phyloP scores from a whole-genome alignment of 495 filamentous ascomycete genomes.

The Platismatia glauca region DNA sequence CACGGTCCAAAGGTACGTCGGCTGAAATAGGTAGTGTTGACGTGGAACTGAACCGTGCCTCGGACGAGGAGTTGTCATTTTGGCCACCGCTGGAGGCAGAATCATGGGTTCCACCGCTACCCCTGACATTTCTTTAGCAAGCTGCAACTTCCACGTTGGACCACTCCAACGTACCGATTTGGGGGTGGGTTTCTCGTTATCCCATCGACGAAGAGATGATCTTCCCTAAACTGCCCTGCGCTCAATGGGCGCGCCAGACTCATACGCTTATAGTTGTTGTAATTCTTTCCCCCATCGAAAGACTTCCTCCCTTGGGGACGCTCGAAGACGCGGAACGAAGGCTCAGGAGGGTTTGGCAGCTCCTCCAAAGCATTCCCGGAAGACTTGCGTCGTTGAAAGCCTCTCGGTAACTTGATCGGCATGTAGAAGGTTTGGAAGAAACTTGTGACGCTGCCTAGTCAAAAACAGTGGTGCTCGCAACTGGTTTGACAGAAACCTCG shows the following conservation, averaged over 20 bases:
- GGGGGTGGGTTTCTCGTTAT: conserved; percentile 28
- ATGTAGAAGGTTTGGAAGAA: conserved; percentile 33
- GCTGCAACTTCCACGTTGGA: conserved; percentile 28
- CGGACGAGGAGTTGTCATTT: conserved; percentile 53
- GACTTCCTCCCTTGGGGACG: conserved; percentile 42
- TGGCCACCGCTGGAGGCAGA: conserved; percentile 47
- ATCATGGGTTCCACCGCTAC: conserved; percentile 58
- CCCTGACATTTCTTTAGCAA: conserved; percentile 32
- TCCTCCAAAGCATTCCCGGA: conserved; percentile 56
- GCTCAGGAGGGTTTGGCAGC: conserved; percentile 36
- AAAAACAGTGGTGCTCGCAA: background rate
- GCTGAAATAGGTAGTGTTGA: conserved; percentile 67
- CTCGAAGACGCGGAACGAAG: conserved; percentile 55
- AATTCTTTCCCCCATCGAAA: conserved; percentile 40
- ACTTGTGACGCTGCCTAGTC: background rate
- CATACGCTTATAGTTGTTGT: conserved; percentile 36
- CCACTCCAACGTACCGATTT: conserved; percentile 35
- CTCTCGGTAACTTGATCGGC: conserved; percentile 63
- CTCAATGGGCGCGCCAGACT: conserved; percentile 34
- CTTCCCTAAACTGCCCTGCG: conserved; percentile 47
- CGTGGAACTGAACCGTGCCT: conserved; percentile 58
- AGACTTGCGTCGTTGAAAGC: conserved; percentile 59
- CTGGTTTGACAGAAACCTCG: background rate
- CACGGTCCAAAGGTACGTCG: conserved; percentile 49
- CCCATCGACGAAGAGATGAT: conserved; percentile 34